Base-by-base conservation (phyloP, 352 stramenopile genomes). In the Elongisporangium anandrum region DNA sequence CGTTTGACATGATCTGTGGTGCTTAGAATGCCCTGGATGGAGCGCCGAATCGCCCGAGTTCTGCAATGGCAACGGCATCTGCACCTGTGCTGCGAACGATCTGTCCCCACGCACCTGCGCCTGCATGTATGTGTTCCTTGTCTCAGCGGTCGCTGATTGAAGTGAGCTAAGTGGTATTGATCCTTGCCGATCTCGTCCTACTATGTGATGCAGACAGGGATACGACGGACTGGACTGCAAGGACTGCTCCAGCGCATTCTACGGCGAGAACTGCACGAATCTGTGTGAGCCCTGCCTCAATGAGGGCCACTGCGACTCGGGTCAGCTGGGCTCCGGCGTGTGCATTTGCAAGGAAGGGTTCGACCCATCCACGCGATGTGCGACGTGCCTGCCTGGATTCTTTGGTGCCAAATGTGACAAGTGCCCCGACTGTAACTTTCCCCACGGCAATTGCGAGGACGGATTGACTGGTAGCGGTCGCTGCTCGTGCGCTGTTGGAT, bases 401-500 rank as follows among this genome's bases (percentile, higher is more conserved):
- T 96, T 76, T 55, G 87, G 87, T 20, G 58, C 76, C 10, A 81
- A 77, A 48, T 96, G 87, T 64, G 63, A 75, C 23, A 72, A 73
- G n/a, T 96, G 87, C 55, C 73, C 79, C 2, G 66, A 87, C 57
- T 96, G 87, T 64, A 94, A 96, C 54, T 91, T 92, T 50, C 84
- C 83, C 6, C 77, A 92, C 57, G 87, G 87, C 56, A 88, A 88
- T 50, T 96, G 87, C 58, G 84, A 95, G 47, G 87, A 94, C 58
- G 82, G 87, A 13, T 61, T 93, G 15, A 84, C 70, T 7, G 87
- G 87, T 16, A 90, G 82, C 20, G 87, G 87, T 15, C 74, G 83
- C 9, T 96, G 87, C 61, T 90, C 85, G n/a, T 96, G 87, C 20
- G 84, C 83, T 4, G 85, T 93, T 19, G 87, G 87, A 19, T 94